Evolutionary conservation across 805 yeast genomes (phyloP), one percentile per base, ranked within the genome.

Genomic region (Candida oleophila): DNA sequence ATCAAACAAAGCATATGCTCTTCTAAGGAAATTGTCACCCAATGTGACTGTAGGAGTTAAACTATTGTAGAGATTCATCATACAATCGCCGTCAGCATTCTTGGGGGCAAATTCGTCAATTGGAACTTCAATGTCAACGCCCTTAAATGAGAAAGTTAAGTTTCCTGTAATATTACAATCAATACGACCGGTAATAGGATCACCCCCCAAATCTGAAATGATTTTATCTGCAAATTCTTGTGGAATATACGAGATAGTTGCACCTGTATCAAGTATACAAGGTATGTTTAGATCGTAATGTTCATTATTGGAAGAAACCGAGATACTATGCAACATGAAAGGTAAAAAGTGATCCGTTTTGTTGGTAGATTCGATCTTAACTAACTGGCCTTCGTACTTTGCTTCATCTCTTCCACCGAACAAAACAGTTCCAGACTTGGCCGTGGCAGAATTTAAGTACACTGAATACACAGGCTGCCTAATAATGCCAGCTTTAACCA

Each of bases 1-100:
- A 59, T 82, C 84, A 48, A 71, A 82, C 40, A 80, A 84, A 35
- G 75, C 69, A 53, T 81, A 81, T 1, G 78, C 79, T 22, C 73
- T 60, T 49, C 77, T 67, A 47, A 82, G 57, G 60, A 82, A 77
- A 3, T 76, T 64, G 4, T 28, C 36, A 15, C 43, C 43, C 8
- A 30, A 19, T 4, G 32, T 14, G 5, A 15, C 3, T 18, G 12
- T 8, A 38, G 22, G 21, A 3, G 32, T 3, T 3, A 5, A 4
- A 14, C 4, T 7, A 14, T 9, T 15, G 16, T 36, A 36, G 14
- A 4, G 22, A 7, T 11, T 25, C 5, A 25, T 11, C 11, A 25
- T 7, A n/a, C n/a, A n/a, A 34, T 34, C 37, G 5, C 8, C 21
- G 8, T 15, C 41, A 38, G 33, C 28, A 7, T 21, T 14, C 4